Evolutionary conservation across 768 basidiomycete species (phyloP).

Genomic region (Trametes villosa): DNA sequence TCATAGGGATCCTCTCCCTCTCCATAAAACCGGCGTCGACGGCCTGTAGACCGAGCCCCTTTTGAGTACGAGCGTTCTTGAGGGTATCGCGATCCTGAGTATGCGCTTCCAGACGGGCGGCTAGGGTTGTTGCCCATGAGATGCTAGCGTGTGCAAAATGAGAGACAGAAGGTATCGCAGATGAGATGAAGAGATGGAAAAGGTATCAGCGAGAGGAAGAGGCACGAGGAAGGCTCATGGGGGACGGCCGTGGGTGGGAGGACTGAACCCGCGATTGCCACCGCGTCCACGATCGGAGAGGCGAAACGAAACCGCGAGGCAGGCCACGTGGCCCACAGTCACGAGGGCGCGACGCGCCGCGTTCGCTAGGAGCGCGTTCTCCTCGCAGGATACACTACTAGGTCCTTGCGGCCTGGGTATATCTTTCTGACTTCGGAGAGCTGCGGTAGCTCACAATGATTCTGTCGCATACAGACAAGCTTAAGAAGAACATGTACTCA

Average conservation of each 20-base stretch:
- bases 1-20: background rate
- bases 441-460: background rate
- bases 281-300: background rate
- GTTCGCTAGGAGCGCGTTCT: background rate
- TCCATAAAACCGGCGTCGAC: background rate
- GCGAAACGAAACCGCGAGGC: constrained; percentile 12
- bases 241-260: background rate
- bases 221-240: constrained; percentile 7
- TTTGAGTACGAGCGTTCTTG: constrained; percentile 7
- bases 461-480: background rate
- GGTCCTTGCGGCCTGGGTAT: background rate
- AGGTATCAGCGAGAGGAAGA: background rate
- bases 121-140: constrained; percentile 24
- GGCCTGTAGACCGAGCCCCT: constrained; percentile 3
- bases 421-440: background rate
- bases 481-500: background rate
- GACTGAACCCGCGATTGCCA: background rate
- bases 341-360: constrained; percentile 14
- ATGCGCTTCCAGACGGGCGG: constrained; percentile 3
- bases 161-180: no score
- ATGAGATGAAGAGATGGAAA: background rate
- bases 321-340: constrained; percentile 12
- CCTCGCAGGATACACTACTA: background rate
- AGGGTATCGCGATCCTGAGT: constrained; percentile 1
- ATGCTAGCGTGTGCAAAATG: background rate